Base-by-base conservation (phyloP, 225 moss, liverwort and hornwort species). In the Bryum argenteum region DNA sequence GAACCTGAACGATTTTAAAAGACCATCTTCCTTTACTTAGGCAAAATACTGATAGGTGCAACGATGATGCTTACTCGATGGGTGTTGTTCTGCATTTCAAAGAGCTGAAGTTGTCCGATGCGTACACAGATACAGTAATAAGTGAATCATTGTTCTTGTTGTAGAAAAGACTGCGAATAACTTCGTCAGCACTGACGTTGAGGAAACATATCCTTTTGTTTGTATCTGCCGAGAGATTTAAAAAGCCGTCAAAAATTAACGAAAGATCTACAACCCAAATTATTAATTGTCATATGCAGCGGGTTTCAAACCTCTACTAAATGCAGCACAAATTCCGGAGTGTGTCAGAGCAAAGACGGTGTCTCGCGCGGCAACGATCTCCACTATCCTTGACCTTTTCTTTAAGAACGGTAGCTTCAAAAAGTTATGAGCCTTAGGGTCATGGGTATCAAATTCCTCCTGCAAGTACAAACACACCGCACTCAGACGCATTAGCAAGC, bases 361-460 rank as follows among this genome's bases (percentile, higher is more conserved):
- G 41, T 95, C 94, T 44, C 90, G 85, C 12, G 91, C 91, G 6
- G 94, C 94, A 20, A 91, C 94, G 11, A 95, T 95, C 72, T 91
- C 91, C 12, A 95, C 90, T 38, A 91, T 95, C 38, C 89, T 83
- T 15, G 89, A 95, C 55, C 91, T 78, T 48, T 87, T 95, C 83
- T 95, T 90, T 48, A 95, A 81, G 77, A 90, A 91, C 1, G 91
- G 94, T 43, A 95, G 66, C 73, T 89, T 95, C 74, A 91, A 67
- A 70, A 91, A 90, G 21, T 90, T 84, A 63, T 89, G 88, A 11
- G 90, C 91, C 79, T 91, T 90, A 0, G 91, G 90, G 67, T 91
- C 94, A 68, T 95, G 94, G 0, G 90, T 95, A 52, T 95, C 91
- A 39, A 95, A 91, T 64, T 95, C 91, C 78, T 95, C 94, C 91